phyloP scores from a whole-genome alignment of 805 yeast genomes.

The Spathaspora boniae region DNA sequence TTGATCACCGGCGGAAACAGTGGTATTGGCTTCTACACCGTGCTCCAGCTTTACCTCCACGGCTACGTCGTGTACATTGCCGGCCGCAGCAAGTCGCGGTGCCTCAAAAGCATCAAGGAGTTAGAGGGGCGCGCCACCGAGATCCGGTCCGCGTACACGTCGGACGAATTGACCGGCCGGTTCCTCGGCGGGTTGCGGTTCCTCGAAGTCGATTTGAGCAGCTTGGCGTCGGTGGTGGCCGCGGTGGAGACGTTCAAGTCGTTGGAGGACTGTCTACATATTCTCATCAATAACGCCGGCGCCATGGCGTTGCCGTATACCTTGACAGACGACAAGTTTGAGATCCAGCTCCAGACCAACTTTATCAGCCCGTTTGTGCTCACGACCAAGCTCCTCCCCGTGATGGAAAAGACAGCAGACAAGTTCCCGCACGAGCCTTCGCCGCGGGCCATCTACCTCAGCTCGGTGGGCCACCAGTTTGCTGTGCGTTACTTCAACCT shows the following conservation, averaged over 20 bases:
- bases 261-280: constrained; percentile 50
- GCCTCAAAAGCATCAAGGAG: constrained; percentile 53
- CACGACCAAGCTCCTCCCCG: constrained; percentile 55
- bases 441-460: constrained; percentile 61
- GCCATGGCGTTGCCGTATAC: constrained; percentile 72
- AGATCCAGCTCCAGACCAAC: constrained; percentile 76
- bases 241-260: constrained; percentile 47
- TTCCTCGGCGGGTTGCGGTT: constrained; percentile 34
- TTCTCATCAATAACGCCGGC: constrained; percentile 77
- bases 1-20: constrained; percentile 79
- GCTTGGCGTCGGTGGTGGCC: constrained; percentile 27
- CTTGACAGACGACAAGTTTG: constrained; percentile 66
- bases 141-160: constrained; percentile 19
- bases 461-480: constrained; percentile 63
- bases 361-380: constrained; percentile 72
- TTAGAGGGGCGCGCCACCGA: constrained; percentile 51
- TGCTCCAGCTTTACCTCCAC: constrained; percentile 70
- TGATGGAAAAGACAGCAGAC: constrained; percentile 41
- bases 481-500: constrained; percentile 47
- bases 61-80: constrained; percentile 75
- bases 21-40: constrained; percentile 78
- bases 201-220: constrained; percentile 36
- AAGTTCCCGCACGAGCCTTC: constrained; percentile 21
- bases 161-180: constrained; percentile 18
- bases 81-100: constrained; percentile 60